Evolutionary conservation across 2,329 filamentous ascomycete species (phyloP).

Genomic region (Cucurbitaria berberidis): DNA sequence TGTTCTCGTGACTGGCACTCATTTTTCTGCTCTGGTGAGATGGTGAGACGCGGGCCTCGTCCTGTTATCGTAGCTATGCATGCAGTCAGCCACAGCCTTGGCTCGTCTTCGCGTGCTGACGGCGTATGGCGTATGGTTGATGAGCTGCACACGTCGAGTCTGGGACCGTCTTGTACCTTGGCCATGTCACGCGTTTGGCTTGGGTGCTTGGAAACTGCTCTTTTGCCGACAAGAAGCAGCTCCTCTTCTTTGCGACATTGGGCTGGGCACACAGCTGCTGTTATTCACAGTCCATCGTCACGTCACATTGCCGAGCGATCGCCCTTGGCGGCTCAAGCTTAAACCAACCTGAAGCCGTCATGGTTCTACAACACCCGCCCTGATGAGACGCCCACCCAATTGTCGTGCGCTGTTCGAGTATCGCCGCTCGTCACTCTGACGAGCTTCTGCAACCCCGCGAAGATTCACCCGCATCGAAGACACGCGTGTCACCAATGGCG

Average conservation of each 20-base stretch:
- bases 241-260: background rate
- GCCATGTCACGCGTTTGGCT: background rate
- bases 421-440: background rate
- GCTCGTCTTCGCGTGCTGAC: background rate
- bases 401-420: background rate
- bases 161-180: background rate
- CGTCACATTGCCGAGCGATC: slow-evolving; percentile 1
- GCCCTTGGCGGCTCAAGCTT: background rate
- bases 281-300: too few species aligned
- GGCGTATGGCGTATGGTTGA: background rate
- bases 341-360: background rate
- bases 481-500: background rate
- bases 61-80: background rate
- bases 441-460: background rate
- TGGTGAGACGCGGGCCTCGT: background rate
- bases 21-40: background rate
- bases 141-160: background rate
- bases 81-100: background rate
- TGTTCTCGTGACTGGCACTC: background rate
- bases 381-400: background rate
- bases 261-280: background rate
- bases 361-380: background rate
- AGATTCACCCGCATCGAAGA: background rate
- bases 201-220: background rate
- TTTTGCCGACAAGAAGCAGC: background rate